Conservation (phyloP, 805 yeast species). For the Isabelozyma gotoi region DNA sequence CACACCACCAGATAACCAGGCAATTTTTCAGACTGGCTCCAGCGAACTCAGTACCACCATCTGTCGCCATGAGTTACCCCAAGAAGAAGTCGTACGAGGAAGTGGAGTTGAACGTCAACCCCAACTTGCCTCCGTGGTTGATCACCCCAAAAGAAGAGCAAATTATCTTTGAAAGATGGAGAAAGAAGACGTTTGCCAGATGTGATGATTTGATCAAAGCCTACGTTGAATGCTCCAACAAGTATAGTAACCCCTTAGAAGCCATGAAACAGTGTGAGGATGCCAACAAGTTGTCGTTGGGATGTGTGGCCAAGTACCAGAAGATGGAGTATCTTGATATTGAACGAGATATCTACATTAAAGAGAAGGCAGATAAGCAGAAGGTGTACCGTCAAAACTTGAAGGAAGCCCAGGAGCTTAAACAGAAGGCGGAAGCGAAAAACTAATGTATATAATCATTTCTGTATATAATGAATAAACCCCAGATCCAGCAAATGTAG, state of each 20-base stretch:
- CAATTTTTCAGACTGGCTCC: too few species aligned
- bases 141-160: constrained; percentile 76
- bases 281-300: constrained; percentile 57
- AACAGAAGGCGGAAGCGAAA: background rate
- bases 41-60: too few species aligned
- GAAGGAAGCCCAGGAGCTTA: background rate
- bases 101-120: constrained; percentile 39
- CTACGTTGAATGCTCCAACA: constrained; percentile 66
- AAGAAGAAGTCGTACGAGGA: constrained; percentile 35
- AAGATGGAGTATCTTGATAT: constrained; percentile 63
- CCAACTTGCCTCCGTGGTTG: constrained; percentile 69
- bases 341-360: constrained; percentile 64
- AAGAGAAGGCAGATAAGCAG: constrained; percentile 44
- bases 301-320: constrained; percentile 63
- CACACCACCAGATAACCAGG: too few species aligned
- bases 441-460: background rate
- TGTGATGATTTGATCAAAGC: constrained; percentile 72
- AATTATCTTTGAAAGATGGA: constrained; percentile 69
- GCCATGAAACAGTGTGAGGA: constrained; percentile 66
- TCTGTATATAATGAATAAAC: background rate
- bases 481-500: background rate
- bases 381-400: constrained; percentile 7
- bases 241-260: constrained; percentile 54
- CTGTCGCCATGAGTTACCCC: constrained; percentile 27
- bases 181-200: constrained; percentile 58